Evolutionary conservation across 1,284 basidiomycete species (phyloP).

Genomic region (Puccinia polysora): DNA sequence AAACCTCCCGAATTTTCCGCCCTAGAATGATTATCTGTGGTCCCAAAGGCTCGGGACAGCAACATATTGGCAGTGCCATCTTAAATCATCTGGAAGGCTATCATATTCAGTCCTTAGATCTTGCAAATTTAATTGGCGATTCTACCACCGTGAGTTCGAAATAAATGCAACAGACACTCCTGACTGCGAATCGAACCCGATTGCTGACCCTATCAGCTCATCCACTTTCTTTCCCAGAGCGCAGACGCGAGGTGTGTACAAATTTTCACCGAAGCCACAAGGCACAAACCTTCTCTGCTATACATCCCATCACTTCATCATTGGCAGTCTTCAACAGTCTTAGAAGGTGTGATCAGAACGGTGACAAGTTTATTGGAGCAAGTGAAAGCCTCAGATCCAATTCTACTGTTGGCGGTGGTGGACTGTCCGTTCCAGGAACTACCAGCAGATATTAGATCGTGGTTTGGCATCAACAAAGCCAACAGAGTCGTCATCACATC

Average conservation of each 20-base stretch:
- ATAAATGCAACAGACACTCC: not conserved
- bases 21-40: conserved; percentile 85
- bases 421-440: conserved; percentile 70
- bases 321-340: conserved; percentile 73
- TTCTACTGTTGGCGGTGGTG: conserved; percentile 80
- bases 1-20: conserved; percentile 81
- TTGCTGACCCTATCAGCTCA: conserved; percentile 12
- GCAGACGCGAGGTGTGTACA: conserved; percentile 89
- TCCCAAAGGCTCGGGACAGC: conserved; percentile 79
- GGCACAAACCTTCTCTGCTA: conserved; percentile 90
- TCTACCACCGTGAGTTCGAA: conserved; percentile 66
- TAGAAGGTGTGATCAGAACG: conserved; percentile 77
- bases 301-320: conserved; percentile 84
- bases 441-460: conserved; percentile 75
- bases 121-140: conserved; percentile 82
- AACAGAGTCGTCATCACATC: conserved; percentile 68
- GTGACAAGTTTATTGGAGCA: conserved; percentile 86
- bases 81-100: conserved; percentile 93
- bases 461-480: conserved; percentile 80
- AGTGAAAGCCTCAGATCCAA: conserved; percentile 80
- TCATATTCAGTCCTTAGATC: conserved; percentile 86
- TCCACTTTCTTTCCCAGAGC: conserved; percentile 63
- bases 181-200: not conserved
- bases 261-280: conserved; percentile 94
- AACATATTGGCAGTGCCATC: conserved; percentile 79